Base-by-base conservation (phyloP, 306 rosid genomes). In the Glycine tomentella region DNA sequence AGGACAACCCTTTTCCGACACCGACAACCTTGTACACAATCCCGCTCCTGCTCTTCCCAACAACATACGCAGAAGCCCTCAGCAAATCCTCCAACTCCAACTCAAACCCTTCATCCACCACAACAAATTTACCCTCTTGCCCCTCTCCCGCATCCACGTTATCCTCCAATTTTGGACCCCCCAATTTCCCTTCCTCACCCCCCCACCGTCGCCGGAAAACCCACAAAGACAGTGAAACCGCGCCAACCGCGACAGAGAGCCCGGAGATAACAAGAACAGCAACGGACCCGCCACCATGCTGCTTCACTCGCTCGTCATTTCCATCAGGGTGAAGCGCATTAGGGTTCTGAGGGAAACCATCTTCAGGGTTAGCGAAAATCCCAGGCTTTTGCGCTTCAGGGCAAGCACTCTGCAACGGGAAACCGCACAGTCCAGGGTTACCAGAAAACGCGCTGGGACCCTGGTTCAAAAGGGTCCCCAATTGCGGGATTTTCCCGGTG, bases 21-120 rank as follows among this genome's bases (percentile, higher is more conserved):
- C 91, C 97, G 55, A 91, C 94, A 15, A 93, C 98, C 77, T 87
- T 86, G 67, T 91, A 93, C 52, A 91, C 90, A 4, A 93, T 93
- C 61, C 98, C 97, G 66, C 90, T 89, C 86, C 91, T 82, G 20
- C 94, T 90, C 82, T 93, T 93, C 69, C 98, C 98, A 79, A 93
- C 91, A 75, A 93, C 94, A 87, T 93, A 93, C 4, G 97, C 98
- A 16, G 98, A 93, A 3, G 97, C 98, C 83, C 98, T 89, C 59
- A 93, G 59, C 86, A 93, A 79, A 85, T 91, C 98, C 76, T 93
- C 97, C 48, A 93, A 69, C 64, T 93, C 98, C 87, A 93, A 63
- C 11, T 49, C 70, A 52, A 93, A 91, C 70, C 93, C 94, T 75
- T 91, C 97, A 50, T 91, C 98, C 2, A 93, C 4, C 76, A 85